Base-by-base conservation (phyloP, 2,329 filamentous ascomycete species). In the Paraphaeosphaeria minitans region DNA sequence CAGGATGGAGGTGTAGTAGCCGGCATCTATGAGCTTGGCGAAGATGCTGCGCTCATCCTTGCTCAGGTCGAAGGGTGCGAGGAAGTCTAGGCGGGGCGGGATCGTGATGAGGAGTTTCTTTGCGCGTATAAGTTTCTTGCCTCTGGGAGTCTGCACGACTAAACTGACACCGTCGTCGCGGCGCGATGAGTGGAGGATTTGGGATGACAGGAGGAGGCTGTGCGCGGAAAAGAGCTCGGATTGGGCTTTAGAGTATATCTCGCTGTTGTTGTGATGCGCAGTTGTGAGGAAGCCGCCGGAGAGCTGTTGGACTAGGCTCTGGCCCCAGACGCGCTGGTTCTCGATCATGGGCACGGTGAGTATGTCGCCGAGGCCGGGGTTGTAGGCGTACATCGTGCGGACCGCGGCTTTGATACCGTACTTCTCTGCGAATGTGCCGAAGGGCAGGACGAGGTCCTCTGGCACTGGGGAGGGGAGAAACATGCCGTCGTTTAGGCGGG, bases 381-480 rank as follows among this genome's bases (percentile, higher is more conserved):
- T 58, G 13, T 54, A 31, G 3, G 14, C 13, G 4, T 21, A 60
- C 16, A 82, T 73, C 8, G 75, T 70, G n/a, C 72, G 75, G 1
- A 82, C 73, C 2, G 80, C 74, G 45, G 75, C 78, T 7, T 74
- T 67, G 4, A 85, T 70, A 16, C 74, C 68, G 66, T 84, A 80
- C 69, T 84, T 84, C 37, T 75, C 64, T 12, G 81, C 72, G 55
- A 84, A 85, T 5, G 83, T 71, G 21, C 79, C 77, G 54, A 82
- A 84, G 2, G 81, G 77, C 16, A 83, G 66, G n/a, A 81, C 67
- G 1, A 85, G 71, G 49, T 83, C 82, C 31, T 79, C 75, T 0
- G 81, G 81, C 0, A 83, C 74, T 2, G 78, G 77, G 14, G 73
- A 65, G 0, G 82, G 78, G 0, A 83, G 72, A 19, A 81, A 78